phyloP scores from a whole-genome alignment of 352 stramenopile species.

The Chrysophaeum taylorii region DNA sequence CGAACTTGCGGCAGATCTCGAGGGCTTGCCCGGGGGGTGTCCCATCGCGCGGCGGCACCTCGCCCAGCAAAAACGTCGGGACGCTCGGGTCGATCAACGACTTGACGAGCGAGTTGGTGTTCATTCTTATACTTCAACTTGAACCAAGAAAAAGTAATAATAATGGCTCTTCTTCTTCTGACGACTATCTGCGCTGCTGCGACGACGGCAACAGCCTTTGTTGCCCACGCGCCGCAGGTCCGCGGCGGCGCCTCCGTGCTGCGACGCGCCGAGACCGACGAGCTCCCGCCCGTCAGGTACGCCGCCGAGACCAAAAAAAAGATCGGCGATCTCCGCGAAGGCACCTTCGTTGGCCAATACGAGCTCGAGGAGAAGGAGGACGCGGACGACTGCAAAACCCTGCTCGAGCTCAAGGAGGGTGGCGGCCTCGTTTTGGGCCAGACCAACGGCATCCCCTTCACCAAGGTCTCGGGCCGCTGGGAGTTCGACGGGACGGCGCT shows the following conservation, averaged over 20 bases:
- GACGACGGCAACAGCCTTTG: no score
- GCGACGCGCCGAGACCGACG: no score
- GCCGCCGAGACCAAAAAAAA: no score
- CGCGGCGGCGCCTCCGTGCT: no score
- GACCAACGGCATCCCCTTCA: conserved; percentile 3
- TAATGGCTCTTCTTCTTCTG: not conserved
- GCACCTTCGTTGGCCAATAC: not conserved
- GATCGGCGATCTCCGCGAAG: no score
- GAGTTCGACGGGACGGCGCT: not conserved
- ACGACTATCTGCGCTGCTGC: no score
- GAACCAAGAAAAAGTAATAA: not conserved
- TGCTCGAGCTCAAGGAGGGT: not conserved
- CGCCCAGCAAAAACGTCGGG: conserved; percentile 29
- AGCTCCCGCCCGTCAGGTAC: no score
- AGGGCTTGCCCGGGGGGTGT: conserved; percentile 34
- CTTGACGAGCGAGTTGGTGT: not conserved
- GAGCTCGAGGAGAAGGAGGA: conserved; percentile 2
- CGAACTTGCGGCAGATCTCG: conserved; percentile 39
- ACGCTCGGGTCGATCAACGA: not conserved
- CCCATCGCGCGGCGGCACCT: conserved; percentile 33
- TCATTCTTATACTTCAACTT: not conserved
- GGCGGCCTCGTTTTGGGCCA: not conserved
- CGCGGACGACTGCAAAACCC: not conserved
- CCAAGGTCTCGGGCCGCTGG: not conserved
- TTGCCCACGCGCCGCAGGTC: no score